These are phyloP conservation scores for Chlamydomonas incerta DNA, from an alignment of 139 green algal species.

Conservation along the genomic window DNA sequence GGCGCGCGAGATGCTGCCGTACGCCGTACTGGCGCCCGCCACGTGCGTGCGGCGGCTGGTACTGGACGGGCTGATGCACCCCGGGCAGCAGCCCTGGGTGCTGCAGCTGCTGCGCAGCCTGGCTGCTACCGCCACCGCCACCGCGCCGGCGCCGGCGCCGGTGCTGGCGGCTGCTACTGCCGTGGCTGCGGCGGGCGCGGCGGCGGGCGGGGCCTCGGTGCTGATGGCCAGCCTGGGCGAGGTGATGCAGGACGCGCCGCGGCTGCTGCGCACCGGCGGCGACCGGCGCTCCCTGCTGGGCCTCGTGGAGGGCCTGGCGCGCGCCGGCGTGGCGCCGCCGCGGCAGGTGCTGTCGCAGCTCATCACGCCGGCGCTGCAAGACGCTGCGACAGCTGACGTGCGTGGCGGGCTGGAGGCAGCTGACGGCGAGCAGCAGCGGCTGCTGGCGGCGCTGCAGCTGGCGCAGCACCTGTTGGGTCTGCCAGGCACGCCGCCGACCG, in stretches of 20 bases:
- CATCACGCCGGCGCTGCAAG: background rate
- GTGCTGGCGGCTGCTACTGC: background rate
- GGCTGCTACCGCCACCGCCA: background rate
- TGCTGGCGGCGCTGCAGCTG: background rate
- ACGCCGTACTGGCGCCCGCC: slow-evolving; percentile 18
- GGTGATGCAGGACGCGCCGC: background rate
- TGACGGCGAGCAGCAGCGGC: background rate
- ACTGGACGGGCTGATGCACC: slow-evolving; percentile 17
- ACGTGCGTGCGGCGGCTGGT: slow-evolving; percentile 9
- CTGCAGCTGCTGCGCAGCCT: slow-evolving; percentile 43
- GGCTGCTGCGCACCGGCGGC: background rate
- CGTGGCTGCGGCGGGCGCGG: background rate
- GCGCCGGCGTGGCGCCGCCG: background rate
- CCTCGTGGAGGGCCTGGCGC: background rate
- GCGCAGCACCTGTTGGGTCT: background rate
- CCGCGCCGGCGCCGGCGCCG: background rate
- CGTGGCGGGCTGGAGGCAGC: background rate
- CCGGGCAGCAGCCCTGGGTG: slow-evolving; percentile 32
- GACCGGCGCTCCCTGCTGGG: background rate
- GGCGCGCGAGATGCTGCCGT: slow-evolving; percentile 12
- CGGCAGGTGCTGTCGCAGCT: slow-evolving; percentile 13
- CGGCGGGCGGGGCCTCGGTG: background rate
- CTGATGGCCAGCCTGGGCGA: background rate
- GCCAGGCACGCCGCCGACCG: too few relatives aligned
- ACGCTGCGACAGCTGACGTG: background rate